Percentiles rank a stretch among this genome's conserved stretches.
Evolutionary conservation across 352 stramenopile genomes (phyloP).

Genomic region (Phytophthora pistaciae): DNA sequence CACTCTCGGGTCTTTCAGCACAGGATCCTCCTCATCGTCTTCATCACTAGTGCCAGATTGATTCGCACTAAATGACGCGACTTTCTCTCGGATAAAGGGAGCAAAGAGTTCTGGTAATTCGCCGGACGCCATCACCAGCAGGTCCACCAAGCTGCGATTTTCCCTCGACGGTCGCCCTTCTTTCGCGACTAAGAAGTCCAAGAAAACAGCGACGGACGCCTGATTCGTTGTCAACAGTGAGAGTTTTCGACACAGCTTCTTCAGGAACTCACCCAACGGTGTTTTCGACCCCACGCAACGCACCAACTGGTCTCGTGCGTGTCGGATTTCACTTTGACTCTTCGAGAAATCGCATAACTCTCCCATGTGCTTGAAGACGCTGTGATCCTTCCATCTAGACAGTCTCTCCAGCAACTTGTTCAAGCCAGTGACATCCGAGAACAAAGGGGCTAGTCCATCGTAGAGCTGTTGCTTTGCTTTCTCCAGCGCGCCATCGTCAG

Average conservation of each 20-base stretch:
- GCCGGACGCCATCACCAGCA: conserved; percentile 62
- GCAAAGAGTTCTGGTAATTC: conserved; percentile 61
- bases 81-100: conserved; percentile 57
- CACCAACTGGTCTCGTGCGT: conserved; percentile 71
- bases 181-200: conserved; percentile 53
- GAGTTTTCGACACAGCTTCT: conserved; percentile 85
- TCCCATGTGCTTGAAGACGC: conserved; percentile 78
- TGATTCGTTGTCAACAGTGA: conserved; percentile 77
- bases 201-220: conserved; percentile 37
- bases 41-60: conserved; percentile 29
- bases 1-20: conserved; percentile 52
- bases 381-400: conserved; percentile 79
- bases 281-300: conserved; percentile 86
- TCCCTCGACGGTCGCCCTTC: conserved; percentile 40
- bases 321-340: conserved; percentile 56
- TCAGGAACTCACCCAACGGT: conserved; percentile 77
- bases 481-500: conserved; percentile 25
- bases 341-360: conserved; percentile 65
- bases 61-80: conserved; percentile 47
- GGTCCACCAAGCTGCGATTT: conserved; percentile 63
- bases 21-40: conserved; percentile 44
- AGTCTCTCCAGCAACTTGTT: conserved; percentile 73
- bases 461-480: conserved; percentile 47
- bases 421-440: conserved; percentile 66
- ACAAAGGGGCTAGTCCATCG: conserved; percentile 53